Evolutionary conservation across 331 rosid species (phyloP).

Genomic region (Arachis monticola): DNA sequence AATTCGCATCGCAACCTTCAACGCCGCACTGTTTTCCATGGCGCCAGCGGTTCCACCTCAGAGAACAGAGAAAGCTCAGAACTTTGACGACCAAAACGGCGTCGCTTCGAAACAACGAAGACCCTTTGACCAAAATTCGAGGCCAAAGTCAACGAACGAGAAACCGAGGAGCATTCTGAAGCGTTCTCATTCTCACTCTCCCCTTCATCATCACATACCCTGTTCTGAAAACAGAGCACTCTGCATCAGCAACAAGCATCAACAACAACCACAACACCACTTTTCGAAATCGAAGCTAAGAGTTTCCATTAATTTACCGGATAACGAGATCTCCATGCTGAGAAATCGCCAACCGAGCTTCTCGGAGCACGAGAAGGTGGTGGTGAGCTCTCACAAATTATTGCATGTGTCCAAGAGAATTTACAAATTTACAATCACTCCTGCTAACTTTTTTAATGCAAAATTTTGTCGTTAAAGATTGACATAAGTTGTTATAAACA

Average conservation of each 20-base stretch:
- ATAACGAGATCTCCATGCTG: conserved; percentile 81
- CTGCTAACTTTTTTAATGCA: too few species aligned
- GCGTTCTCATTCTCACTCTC: conserved; percentile 49
- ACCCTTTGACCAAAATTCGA: conserved; percentile 30
- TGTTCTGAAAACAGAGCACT: conserved; percentile 34
- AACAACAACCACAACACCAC: background rate
- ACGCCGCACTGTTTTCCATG: conserved; percentile 94
- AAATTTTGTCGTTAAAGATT: too few species aligned
- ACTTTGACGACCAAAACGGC: conserved; percentile 49
- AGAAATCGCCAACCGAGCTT: conserved; percentile 67
- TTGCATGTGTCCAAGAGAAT: too few species aligned
- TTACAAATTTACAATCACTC: too few species aligned
- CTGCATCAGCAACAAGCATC: conserved; percentile 38
- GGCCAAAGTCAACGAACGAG: conserved; percentile 53
- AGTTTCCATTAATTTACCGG: conserved; percentile 88
- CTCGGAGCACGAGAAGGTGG: conserved; percentile 55
- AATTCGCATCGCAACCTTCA: conserved; percentile 80
- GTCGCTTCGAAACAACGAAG: conserved; percentile 6
- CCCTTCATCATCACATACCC: conserved; percentile 39
- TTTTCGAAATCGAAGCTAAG: conserved; percentile 61
- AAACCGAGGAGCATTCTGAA: conserved; percentile 82
- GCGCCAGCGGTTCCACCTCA: conserved; percentile 69
- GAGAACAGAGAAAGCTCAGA: conserved; percentile 31
- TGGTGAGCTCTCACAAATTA: background rate
- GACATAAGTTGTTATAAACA: too few species aligned